phyloP scores from a whole-genome alignment of 129 eudicot species.

The Flaveria linearis region DNA sequence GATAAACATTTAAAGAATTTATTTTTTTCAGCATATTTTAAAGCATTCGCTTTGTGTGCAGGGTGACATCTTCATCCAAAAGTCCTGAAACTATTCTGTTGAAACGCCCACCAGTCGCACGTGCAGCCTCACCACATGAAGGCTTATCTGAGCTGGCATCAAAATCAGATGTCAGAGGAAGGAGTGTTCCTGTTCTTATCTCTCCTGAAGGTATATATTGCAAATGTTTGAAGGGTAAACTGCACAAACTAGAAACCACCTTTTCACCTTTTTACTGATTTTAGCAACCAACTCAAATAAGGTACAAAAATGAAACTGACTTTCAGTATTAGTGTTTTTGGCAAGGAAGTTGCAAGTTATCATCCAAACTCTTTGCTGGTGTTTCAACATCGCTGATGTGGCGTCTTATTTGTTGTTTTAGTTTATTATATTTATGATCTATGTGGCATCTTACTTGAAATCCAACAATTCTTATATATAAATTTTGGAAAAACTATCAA shows the following conservation, averaged over 20 bases:
- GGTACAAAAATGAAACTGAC: no score
- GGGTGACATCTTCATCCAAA: slow-evolving; percentile 46
- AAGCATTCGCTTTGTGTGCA: slow-evolving; percentile 25
- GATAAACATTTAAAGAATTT: background rate
- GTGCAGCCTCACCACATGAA: slow-evolving; percentile 67
- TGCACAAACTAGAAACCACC: background rate
- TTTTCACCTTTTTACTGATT: background rate
- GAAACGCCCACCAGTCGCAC: slow-evolving; percentile 71
- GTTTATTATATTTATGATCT: no score
- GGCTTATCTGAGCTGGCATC: slow-evolving; percentile 55
- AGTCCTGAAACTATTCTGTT: slow-evolving; percentile 65
- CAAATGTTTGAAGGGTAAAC: background rate
- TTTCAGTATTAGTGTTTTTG: background rate
- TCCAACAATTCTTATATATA: no score
- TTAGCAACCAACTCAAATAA: background rate
- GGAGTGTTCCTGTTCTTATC: slow-evolving; percentile 29
- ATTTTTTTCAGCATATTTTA: background rate
- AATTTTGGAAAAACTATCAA: no score
- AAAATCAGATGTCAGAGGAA: slow-evolving; percentile 47
- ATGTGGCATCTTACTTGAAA: background rate
- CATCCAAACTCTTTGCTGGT: no score
- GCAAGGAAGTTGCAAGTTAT: no score
- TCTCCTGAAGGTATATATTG: slow-evolving; percentile 62
- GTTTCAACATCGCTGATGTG: background rate
- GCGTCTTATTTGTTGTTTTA: background rate